Conservation (phyloP, 768 basidiomycete species). For the Tremella mesenterica region DNA sequence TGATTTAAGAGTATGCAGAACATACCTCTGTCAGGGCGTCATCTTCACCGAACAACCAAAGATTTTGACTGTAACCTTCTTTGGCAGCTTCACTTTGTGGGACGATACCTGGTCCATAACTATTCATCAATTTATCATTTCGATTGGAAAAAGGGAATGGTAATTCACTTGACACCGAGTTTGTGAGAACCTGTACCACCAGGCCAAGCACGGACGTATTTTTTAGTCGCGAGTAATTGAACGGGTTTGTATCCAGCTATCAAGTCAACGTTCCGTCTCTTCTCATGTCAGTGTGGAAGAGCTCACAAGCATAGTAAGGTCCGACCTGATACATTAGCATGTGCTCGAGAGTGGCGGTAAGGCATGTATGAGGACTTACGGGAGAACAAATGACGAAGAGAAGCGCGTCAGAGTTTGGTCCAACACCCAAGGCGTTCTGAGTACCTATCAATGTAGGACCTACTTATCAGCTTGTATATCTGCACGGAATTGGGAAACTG, state of each 20-base stretch:
- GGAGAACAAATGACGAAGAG: slow-evolving; percentile 69
- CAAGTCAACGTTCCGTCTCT: no score
- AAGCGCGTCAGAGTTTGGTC: slow-evolving; percentile 67
- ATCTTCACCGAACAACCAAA: slow-evolving; percentile 66
- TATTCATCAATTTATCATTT: slow-evolving; percentile 6
- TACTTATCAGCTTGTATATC: slow-evolving; percentile 7
- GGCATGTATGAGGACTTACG: slow-evolving; percentile 13
- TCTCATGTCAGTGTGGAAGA: no score
- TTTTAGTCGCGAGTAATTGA: slow-evolving; percentile 73
- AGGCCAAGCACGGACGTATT: slow-evolving; percentile 73
- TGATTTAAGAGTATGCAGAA: neutral
- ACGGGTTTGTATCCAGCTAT: slow-evolving; percentile 76
- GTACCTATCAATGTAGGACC: slow-evolving; percentile 58
- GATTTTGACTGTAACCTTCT: slow-evolving; percentile 64
- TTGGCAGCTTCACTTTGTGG: slow-evolving; percentile 60
- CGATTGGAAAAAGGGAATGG: neutral
- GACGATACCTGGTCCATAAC: slow-evolving; percentile 76
- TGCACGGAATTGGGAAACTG: slow-evolving; percentile 49
- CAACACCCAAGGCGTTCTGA: slow-evolving; percentile 55
- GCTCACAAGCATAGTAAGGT: slow-evolving; percentile 58
- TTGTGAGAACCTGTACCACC: slow-evolving; percentile 90
- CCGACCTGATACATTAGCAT: slow-evolving; percentile 52
- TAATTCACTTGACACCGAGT: slow-evolving; percentile 50
- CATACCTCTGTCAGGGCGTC: slow-evolving; percentile 51
- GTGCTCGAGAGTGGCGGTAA: neutral